phyloP scores from a whole-genome alignment of 306 rosid species.

The Lathyrus oleraceus region DNA sequence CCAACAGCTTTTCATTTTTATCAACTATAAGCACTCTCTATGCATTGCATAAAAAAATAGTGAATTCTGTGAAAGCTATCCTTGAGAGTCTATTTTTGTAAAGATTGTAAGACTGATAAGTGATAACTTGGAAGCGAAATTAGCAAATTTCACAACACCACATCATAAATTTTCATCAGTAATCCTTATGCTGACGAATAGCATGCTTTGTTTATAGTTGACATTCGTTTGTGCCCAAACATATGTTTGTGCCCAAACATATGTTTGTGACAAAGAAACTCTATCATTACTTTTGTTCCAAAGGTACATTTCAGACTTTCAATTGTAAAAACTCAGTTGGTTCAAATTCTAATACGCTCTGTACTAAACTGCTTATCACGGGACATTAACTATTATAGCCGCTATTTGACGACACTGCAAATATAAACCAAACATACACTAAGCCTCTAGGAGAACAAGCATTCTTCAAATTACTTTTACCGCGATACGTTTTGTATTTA shows the following conservation, averaged over 20 bases:
- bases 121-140: not conserved
- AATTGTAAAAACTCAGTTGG: not conserved
- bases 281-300: not conserved
- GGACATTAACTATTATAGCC: not conserved
- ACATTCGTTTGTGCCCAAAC: not conserved
- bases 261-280: not conserved
- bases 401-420: not conserved
- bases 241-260: not conserved
- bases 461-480: not conserved
- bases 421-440: not conserved
- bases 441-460: not conserved
- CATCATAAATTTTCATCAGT: not conserved
- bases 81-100: not conserved
- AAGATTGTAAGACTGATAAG: not conserved
- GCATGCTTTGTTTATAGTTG: not conserved
- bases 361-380: not conserved
- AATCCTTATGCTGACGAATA: not conserved
- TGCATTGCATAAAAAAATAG: not conserved
- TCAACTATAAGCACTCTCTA: not conserved
- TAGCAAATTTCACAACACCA: slow-evolving; percentile 6
- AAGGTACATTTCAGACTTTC: not conserved
- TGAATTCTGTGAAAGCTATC: not conserved
- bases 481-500: not conserved
- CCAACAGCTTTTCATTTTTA: not conserved
- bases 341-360: not conserved